Base-by-base conservation (phyloP, 352 stramenopile genomes). In the Phytophthora constricta region DNA sequence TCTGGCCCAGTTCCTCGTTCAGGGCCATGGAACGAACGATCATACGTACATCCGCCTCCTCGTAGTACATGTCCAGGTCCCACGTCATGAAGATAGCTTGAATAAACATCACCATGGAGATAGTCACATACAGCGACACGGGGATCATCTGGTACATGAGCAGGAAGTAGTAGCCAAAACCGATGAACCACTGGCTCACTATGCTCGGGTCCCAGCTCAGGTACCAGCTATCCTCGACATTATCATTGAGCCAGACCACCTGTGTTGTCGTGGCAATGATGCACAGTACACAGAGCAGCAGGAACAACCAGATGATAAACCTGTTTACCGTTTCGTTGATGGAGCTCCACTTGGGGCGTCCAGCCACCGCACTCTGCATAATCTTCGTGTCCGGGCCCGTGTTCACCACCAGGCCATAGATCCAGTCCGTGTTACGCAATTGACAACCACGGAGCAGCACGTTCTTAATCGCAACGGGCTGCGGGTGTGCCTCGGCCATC, bases 81-180 rank as follows among this genome's bases (percentile, higher is more conserved):
- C 78, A 95, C 4, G 95, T 91, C 74, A 99, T 93, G 68, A 98
- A 98, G 56, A 97, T 91, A 31, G 94, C 86, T 73, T 98, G 93
- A 52, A 96, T 91, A 58, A 98, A 97, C 73, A 97, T 98, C 46
- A 98, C 91, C 49, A 98, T 91, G 68, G 97, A 96, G 17, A 99
- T 96, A 0, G 95, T 98, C 37, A 99, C 96, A 73, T 99, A 99
- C 13, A 99, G 87, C 71, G 92, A 98, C 27, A 99, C 86, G 16
- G 97, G 97, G 28, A 99, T 97, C 82, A 99, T 98, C 71, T 98
- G 95, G 77, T 93, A 98, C 80, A 98, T 95, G 42, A 99, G 83
- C 19, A 98, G 81, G 28, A 99, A 93, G 80, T 98, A 99, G 53
- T 86, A 90, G 25, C 96, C 78, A 58, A 97, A 92, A 14, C 92